Conservation (phyloP, 2,329 filamentous ascomycete species). For the Cytospora schulzeri region DNA sequence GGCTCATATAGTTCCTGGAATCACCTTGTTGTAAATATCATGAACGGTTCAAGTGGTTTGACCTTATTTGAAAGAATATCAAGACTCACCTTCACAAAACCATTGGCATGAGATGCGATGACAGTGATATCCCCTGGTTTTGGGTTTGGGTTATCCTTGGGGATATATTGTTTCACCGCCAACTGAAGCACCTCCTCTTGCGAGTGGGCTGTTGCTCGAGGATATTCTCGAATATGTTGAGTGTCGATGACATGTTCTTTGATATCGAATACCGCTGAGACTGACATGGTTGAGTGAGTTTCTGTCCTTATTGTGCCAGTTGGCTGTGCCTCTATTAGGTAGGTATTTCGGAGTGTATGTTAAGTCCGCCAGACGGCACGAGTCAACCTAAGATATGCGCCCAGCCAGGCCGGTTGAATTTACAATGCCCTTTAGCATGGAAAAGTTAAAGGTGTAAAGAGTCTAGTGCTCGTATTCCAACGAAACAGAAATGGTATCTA, state of each 20-base stretch:
- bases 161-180: constrained; percentile 86
- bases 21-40: constrained; percentile 15
- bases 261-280: constrained; percentile 58
- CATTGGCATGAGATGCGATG: constrained; percentile 86
- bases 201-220: constrained; percentile 68
- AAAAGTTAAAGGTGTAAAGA: too few species aligned
- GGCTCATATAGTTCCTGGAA: constrained; percentile 85
- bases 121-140: constrained; percentile 80
- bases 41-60: neutral
- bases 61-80: too few species aligned
- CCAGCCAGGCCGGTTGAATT: too few species aligned
- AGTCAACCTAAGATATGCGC: neutral
- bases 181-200: constrained; percentile 77
- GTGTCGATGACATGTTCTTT: constrained; percentile 73
- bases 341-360: neutral
- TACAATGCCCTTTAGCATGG: too few species aligned
- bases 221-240: constrained; percentile 82
- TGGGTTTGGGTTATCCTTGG: constrained; percentile 68
- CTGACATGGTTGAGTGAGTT: constrained; percentile 36
- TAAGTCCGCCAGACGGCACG: neutral
- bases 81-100: constrained; percentile 83
- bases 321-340: too few species aligned
- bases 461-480: too few species aligned
- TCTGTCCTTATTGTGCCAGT: neutral
- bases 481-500: too few species aligned